phyloP scores from a whole-genome alignment of 2,329 filamentous ascomycete species.

The Hymenoscyphus salicellus region DNA sequence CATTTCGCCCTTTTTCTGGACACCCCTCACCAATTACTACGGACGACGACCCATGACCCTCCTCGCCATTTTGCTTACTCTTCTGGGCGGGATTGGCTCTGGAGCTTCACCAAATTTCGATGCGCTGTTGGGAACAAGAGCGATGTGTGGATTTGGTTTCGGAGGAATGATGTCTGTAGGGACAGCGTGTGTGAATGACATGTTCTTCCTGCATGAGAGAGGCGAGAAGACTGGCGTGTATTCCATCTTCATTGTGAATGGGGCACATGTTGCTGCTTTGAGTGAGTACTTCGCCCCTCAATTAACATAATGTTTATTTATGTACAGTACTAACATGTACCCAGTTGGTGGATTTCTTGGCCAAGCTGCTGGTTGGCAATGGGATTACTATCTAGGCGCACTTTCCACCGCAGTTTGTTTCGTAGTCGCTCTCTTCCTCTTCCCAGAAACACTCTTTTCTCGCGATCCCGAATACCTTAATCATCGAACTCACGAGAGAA shows the following conservation, averaged over 20 bases:
- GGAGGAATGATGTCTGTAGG: constrained; percentile 35
- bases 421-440: constrained; percentile 31
- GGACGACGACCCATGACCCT: constrained; percentile 34
- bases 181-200: constrained; percentile 33
- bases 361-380: constrained; percentile 31
- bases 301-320: not conserved
- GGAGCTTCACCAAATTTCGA: constrained; percentile 25
- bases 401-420: constrained; percentile 28
- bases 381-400: constrained; percentile 34
- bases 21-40: constrained; percentile 31
- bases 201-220: constrained; percentile 34
- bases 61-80: constrained; percentile 30
- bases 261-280: constrained; percentile 32
- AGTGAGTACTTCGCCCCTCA: constrained; percentile 19
- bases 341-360: constrained; percentile 33
- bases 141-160: constrained; percentile 31
- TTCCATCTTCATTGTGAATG: constrained; percentile 33
- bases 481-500: constrained; percentile 24
- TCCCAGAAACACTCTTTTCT: constrained; percentile 35
- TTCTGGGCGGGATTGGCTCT: constrained; percentile 30
- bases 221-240: constrained; percentile 34
- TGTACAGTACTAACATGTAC: constrained; percentile 3
- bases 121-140: constrained; percentile 30
- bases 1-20: constrained; percentile 32
- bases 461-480: constrained; percentile 29